Conservation (phyloP, 192 early-diverging fungal species). For the Geranomyces michiganensis region DNA sequence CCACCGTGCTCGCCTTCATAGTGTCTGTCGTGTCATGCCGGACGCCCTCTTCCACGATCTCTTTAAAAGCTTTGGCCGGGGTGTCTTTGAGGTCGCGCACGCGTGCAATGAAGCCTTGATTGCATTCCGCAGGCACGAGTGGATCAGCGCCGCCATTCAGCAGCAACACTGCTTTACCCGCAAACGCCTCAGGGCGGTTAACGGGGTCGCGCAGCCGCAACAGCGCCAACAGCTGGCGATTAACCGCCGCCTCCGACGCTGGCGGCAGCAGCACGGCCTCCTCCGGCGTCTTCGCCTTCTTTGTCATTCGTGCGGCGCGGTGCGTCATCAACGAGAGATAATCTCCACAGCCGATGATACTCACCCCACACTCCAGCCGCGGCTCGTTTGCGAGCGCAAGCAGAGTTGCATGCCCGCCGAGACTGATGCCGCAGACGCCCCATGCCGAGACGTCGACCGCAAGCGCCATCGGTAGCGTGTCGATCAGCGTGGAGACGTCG, state of each 20-base stretch:
- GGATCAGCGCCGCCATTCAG: constrained; percentile 28
- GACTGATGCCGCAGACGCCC: constrained; percentile 52
- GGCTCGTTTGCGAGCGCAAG: constrained; percentile 22
- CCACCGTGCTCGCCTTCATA: constrained; percentile 14
- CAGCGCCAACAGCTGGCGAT: background rate
- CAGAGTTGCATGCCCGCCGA: constrained; percentile 42
- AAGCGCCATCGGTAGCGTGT: constrained; percentile 51
- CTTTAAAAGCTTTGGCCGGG: background rate
- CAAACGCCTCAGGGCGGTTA: constrained; percentile 9
- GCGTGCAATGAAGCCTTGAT: constrained; percentile 10
- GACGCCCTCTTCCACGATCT: constrained; percentile 28
- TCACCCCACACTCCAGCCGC: constrained; percentile 16
- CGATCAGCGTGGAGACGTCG: constrained; percentile 52
- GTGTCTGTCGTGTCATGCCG: constrained; percentile 28
- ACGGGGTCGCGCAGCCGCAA: constrained; percentile 22
- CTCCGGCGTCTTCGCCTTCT: background rate
- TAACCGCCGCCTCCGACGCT: background rate
- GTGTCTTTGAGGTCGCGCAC: background rate
- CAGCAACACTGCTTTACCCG: constrained; percentile 7
- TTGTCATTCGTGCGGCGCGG: constrained; percentile 10
- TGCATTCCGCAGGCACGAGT: constrained; percentile 26
- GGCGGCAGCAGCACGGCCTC: constrained; percentile 26
- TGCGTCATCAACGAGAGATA: constrained; percentile 37
- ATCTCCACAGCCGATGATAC: constrained; percentile 44
- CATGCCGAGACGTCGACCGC: constrained; percentile 41